Conservation (phyloP, 1,139 yeast genomes). For the Hyphopichia pseudoburtonii region DNA sequence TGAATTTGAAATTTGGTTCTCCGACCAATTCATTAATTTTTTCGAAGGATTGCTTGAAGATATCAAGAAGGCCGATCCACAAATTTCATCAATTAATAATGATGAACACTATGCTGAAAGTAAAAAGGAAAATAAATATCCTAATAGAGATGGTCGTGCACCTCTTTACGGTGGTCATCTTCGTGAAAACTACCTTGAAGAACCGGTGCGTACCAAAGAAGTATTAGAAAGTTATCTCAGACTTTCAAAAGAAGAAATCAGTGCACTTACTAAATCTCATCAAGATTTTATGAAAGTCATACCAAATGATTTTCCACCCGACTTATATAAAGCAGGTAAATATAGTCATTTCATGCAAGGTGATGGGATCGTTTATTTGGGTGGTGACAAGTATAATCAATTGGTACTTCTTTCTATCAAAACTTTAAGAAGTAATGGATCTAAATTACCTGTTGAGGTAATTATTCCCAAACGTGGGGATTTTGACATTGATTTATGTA, state of each 20-base stretch:
- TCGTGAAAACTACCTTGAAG: slow-evolving; percentile 31
- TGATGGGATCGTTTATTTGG: slow-evolving; percentile 61
- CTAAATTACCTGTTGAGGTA: slow-evolving; percentile 59
- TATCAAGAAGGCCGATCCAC: slow-evolving; percentile 24
- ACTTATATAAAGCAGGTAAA: slow-evolving; percentile 18
- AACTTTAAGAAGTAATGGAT: slow-evolving; percentile 52
- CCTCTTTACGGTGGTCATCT: slow-evolving; percentile 37
- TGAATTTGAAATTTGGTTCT: slow-evolving; percentile 19
- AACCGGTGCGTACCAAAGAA: slow-evolving; percentile 28
- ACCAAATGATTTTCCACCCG: slow-evolving; percentile 23
- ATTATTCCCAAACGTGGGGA: slow-evolving; percentile 30
- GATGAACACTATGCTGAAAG: slow-evolving; percentile 27
- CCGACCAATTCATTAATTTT: slow-evolving; percentile 15
- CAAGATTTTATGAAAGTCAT: slow-evolving; percentile 17
- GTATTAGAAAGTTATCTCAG: slow-evolving; percentile 21
- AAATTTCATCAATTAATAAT: slow-evolving; percentile 22
- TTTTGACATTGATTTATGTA: slow-evolving; percentile 32
- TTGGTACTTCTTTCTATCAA: slow-evolving; percentile 55
- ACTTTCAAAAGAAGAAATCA: slow-evolving; percentile 20
- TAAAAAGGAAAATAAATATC: slow-evolving; percentile 17
- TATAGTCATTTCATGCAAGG: slow-evolving; percentile 38
- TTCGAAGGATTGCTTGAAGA: slow-evolving; percentile 17
- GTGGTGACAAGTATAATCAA: slow-evolving; percentile 61
- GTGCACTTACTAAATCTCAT: slow-evolving; percentile 21
- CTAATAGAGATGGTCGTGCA: slow-evolving; percentile 25